Base-by-base conservation (phyloP, 106 monocot species). In the Apostasia shenzhenica region DNA sequence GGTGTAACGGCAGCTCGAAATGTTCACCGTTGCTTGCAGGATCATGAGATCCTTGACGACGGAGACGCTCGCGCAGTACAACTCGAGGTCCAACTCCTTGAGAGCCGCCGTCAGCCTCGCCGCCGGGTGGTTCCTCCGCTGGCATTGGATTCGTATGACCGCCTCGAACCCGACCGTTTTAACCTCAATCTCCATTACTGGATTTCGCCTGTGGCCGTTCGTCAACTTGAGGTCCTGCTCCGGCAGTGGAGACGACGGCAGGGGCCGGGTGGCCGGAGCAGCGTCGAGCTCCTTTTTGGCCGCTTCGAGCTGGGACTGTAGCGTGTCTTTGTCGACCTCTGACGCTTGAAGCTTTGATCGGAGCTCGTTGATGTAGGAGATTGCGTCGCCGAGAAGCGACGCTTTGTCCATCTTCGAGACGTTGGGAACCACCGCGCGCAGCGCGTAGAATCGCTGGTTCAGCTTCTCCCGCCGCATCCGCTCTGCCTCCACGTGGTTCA, bases 21-120 rank as follows among this genome's bases (percentile, higher is more conserved):
- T 80, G 50, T 74, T 82, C 8, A 90, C 81, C 3, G 86, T 84
- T 0, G 79, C 86, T 56, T 90, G 90, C 77, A 86, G 90, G 47
- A 90, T 82, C 90, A 86, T 90, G 6, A 86, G 59, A 6, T 83
- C 82, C 45, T 85, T 78, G 2, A 90, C 85, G 1, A 78, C 78
- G 1, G 86, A 83, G 7, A 90, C 81, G 63, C 78, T 85, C 1
- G 85, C 90, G 41, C 81, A 75, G 58, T 74, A 56, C n/a, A 90
- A 67, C 3, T 90, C 90, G 2, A 86, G 67, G 10, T 83, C 86
- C 26, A 90, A 65, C 13, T 81, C 78, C 41, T 70, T 66, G 51
- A 90, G 46, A 8, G 85, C 83, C 4, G 48, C 62, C 85, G 86
- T 83, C 67, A 90, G 48, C 61, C 76, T 74, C 53, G 85, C 83